Conservation (phyloP, 2,329 filamentous ascomycete genomes). For the Aspergillus fumigatus region DNA sequence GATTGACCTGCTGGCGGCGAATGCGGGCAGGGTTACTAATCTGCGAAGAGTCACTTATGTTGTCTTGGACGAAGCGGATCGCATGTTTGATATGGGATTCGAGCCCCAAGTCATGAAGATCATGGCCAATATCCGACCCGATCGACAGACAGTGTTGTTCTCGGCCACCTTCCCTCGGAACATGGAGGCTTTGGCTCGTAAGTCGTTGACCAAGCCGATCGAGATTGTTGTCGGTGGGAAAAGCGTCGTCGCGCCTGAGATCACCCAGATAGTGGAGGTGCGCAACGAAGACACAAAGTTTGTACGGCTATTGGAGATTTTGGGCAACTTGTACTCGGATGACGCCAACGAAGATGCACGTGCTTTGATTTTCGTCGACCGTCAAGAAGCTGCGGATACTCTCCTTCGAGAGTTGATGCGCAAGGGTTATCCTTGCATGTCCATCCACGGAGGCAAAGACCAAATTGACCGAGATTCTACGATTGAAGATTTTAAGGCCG, state of each 20-base stretch:
- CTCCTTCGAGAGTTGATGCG: slow-evolving; percentile 71
- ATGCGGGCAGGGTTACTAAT: slow-evolving; percentile 90
- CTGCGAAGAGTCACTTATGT: slow-evolving; percentile 85
- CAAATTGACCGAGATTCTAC: slow-evolving; percentile 90
- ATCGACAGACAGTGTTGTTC: slow-evolving; percentile 91
- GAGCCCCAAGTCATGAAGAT: slow-evolving; percentile 98
- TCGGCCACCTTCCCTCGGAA: slow-evolving; percentile 94
- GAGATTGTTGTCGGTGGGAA: slow-evolving; percentile 90
- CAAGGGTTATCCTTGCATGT: slow-evolving; percentile 87
- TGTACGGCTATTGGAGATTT: slow-evolving; percentile 72
- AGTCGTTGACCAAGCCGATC: slow-evolving; percentile 77
- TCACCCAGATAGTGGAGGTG: slow-evolving; percentile 89
- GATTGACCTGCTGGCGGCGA: slow-evolving; percentile 91
- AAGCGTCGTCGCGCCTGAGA: slow-evolving; percentile 64
- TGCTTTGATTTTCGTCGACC: slow-evolving; percentile 84
- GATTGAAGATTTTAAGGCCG: slow-evolving; percentile 89
- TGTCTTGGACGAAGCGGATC: slow-evolving; percentile 93
- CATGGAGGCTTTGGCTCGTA: slow-evolving; percentile 85
- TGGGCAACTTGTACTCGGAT: slow-evolving; percentile 72
- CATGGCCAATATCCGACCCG: slow-evolving; percentile 82
- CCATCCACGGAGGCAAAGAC: slow-evolving; percentile 90
- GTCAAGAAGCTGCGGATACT: slow-evolving; percentile 84
- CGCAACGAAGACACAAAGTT: slow-evolving; percentile 81
- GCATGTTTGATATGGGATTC: slow-evolving; percentile 99
- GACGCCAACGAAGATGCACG: slow-evolving; percentile 84